Percentiles rank a stretch among this genome's conserved stretches.
phyloP scores from a whole-genome alignment of 345 rosid genomes.

The Euphorbia tirucalli region DNA sequence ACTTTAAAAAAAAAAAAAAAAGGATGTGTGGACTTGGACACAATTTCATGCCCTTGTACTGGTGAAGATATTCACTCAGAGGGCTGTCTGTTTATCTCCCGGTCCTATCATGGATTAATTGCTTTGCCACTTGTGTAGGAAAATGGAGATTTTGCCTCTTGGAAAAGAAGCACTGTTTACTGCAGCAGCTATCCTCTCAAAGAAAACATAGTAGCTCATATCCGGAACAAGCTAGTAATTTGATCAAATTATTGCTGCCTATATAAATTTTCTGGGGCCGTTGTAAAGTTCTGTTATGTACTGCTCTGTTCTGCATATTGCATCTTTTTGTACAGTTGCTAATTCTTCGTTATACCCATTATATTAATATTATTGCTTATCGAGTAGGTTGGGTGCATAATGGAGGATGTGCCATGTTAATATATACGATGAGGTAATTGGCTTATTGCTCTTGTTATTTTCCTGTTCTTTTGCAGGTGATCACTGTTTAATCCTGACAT shows the following conservation, averaged over 20 bases:
- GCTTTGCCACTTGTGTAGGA: constrained; percentile 42
- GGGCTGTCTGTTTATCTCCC: neutral
- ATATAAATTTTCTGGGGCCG: neutral
- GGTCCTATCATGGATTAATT: neutral
- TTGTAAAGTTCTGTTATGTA: neutral
- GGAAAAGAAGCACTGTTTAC: constrained; percentile 80
- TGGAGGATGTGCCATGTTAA: neutral
- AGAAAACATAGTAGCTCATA: constrained; percentile 19
- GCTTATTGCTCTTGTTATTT: neutral
- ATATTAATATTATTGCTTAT: too few relatives aligned
- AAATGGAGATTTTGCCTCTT: constrained; percentile 54
- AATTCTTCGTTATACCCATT: too few relatives aligned
- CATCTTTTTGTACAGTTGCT: neutral
- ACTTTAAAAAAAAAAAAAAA: too few relatives aligned
- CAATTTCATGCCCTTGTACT: too few relatives aligned
- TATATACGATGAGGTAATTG: neutral
- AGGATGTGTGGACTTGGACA: too few relatives aligned
- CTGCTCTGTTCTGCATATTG: neutral
- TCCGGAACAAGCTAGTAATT: neutral
- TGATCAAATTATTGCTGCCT: neutral
- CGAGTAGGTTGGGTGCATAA: neutral
- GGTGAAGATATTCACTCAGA: too few relatives aligned
- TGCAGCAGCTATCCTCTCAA: constrained; percentile 53
- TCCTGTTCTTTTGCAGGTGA: neutral
- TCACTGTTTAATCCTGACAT: neutral